Percentiles rank a stretch among this genome's conserved stretches.
These are phyloP conservation scores for Trypanosoma melophagium DNA, from an alignment of 208 protist species.

Conservation along the genomic window DNA sequence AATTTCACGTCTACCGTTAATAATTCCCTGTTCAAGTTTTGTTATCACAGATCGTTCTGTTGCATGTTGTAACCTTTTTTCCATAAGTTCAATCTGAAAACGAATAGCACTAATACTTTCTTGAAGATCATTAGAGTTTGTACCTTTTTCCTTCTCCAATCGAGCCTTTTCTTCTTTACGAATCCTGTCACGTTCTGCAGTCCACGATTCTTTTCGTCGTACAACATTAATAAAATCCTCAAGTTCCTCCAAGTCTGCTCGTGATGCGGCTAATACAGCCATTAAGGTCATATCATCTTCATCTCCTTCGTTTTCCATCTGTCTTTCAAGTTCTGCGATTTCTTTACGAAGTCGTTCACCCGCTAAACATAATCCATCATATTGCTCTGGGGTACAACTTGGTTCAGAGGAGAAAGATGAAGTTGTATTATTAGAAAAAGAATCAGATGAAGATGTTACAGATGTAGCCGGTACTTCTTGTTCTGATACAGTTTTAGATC, in stretches of 20 bases:
- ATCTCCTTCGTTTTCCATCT: slow-evolving; percentile 84
- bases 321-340: slow-evolving; percentile 73
- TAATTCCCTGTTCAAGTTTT: slow-evolving; percentile 79
- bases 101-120: slow-evolving; percentile 66
- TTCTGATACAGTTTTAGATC: background rate
- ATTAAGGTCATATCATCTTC: slow-evolving; percentile 93
- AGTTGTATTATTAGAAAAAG: background rate
- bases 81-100: slow-evolving; percentile 76
- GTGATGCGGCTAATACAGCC: slow-evolving; percentile 85
- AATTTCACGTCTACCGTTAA: slow-evolving; percentile 67
- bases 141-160: slow-evolving; percentile 29
- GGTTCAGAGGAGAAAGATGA: slow-evolving; percentile 5
- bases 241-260: slow-evolving; percentile 85
- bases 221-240: slow-evolving; percentile 84
- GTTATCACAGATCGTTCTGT: slow-evolving; percentile 57
- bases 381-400: slow-evolving; percentile 85
- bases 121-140: slow-evolving; percentile 50
- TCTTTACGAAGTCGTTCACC: slow-evolving; percentile 78
- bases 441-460: background rate
- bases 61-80: slow-evolving; percentile 83
- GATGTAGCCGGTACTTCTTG: background rate
- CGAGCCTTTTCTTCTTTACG: slow-evolving; percentile 46
- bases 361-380: slow-evolving; percentile 84
- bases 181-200: slow-evolving; percentile 54
- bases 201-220: slow-evolving; percentile 68